These are phyloP conservation scores for Lepidopterella palustris DNA, from an alignment of 495 filamentous ascomycete genomes.

Conservation along the genomic window DNA sequence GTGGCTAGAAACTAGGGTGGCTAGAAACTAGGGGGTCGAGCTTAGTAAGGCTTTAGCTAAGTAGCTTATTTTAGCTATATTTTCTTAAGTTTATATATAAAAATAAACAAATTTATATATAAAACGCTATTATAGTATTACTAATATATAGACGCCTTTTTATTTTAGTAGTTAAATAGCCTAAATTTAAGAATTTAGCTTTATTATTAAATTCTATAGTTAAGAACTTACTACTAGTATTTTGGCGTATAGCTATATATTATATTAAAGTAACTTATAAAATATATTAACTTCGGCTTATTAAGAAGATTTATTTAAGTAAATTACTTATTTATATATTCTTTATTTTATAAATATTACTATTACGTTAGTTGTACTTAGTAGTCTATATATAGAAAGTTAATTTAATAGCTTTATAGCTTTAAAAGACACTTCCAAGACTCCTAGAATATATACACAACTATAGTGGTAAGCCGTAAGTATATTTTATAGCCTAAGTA, in stretches of 20 bases:
- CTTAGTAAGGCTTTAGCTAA: too few species aligned
- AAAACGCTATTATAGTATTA: neutral
- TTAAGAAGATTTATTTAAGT: neutral
- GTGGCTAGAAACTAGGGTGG: too few species aligned
- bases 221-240: too few species aligned
- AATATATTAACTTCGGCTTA: neutral
- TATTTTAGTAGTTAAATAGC: neutral
- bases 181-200: neutral
- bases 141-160: neutral
- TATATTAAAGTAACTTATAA: neutral
- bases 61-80: too few species aligned
- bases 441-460: neutral
- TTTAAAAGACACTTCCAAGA: neutral
- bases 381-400: neutral
- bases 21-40: too few species aligned
- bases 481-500: neutral
- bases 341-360: neutral
- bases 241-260: too few species aligned
- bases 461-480: neutral
- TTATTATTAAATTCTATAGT: neutral
- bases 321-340: neutral
- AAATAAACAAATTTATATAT: too few species aligned
- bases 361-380: neutral
- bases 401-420: neutral
- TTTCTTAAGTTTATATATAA: too few species aligned